Evolutionary conservation across 2,329 filamentous ascomycete species (phyloP).

Genomic region (Fusarium chuoi): DNA sequence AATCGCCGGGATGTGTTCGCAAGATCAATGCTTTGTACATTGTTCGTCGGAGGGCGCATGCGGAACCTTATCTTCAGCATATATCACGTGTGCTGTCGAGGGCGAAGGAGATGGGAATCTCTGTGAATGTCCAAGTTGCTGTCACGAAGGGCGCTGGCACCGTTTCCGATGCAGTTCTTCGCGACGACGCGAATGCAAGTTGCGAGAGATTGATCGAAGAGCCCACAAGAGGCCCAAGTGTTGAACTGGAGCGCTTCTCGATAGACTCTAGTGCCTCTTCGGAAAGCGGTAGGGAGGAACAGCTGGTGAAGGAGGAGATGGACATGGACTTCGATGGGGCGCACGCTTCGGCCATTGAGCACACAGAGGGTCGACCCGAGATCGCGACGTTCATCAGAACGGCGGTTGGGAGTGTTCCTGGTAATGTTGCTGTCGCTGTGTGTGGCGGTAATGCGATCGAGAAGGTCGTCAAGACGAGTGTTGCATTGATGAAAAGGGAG

Average conservation of each 20-base stretch:
- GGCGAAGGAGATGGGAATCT: slow-evolving; percentile 40
- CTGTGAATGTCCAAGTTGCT: slow-evolving; percentile 36
- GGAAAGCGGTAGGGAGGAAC: slow-evolving; percentile 31
- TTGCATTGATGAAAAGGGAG: slow-evolving; percentile 24
- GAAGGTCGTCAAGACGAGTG: slow-evolving; percentile 26
- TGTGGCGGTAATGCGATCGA: slow-evolving; percentile 39
- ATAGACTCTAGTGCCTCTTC: slow-evolving; percentile 32
- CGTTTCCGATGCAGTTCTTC: not conserved
- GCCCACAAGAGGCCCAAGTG: slow-evolving; percentile 5
- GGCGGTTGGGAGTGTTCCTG: slow-evolving; percentile 26
- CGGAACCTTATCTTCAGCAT: slow-evolving; percentile 31
- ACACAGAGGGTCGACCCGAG: slow-evolving; percentile 40
- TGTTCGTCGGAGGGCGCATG: slow-evolving; percentile 32
- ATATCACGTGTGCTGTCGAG: slow-evolving; percentile 23
- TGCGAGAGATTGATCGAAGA: slow-evolving; percentile 38
- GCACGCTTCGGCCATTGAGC: slow-evolving; percentile 24
- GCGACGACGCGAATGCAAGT: slow-evolving; percentile 29
- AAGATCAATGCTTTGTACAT: slow-evolving; percentile 39
- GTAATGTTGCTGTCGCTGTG: slow-evolving; percentile 36
- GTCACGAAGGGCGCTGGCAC: slow-evolving; percentile 21
- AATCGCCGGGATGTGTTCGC: slow-evolving; percentile 34
- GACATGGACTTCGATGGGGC: slow-evolving; percentile 33
- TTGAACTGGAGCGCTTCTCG: slow-evolving; percentile 40
- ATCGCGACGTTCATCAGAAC: slow-evolving; percentile 33
- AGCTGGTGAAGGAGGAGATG: slow-evolving; percentile 40